phyloP scores from a whole-genome alignment of 2,329 filamentous ascomycete species.

The Rutstroemia sp. region DNA sequence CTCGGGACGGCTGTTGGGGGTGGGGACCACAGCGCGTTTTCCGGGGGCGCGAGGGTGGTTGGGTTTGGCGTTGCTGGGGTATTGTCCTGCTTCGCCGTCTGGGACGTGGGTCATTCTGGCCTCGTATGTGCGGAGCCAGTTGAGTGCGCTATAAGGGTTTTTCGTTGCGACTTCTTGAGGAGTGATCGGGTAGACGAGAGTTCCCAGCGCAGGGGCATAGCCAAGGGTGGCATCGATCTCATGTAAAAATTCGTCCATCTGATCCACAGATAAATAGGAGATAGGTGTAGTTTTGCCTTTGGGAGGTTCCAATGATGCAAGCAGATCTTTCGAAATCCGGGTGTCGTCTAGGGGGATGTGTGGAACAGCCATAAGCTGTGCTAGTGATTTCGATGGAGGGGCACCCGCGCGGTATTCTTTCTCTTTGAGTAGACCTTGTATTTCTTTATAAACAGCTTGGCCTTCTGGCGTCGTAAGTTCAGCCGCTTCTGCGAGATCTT shows the following conservation, averaged over 20 bases:
- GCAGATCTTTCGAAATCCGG: conserved; percentile 28
- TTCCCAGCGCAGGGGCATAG: conserved; percentile 23
- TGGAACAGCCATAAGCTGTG: conserved; percentile 22
- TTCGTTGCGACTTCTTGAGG: conserved; percentile 48
- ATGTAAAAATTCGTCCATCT: conserved; percentile 67
- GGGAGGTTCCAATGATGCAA: conserved; percentile 32
- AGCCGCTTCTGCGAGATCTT: conserved; percentile 20
- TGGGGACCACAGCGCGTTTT: conserved; percentile 28
- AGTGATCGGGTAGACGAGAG: conserved; percentile 31
- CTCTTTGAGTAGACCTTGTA: conserved; percentile 21
- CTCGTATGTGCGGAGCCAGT: conserved; percentile 83
- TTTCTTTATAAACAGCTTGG: conserved; percentile 23
- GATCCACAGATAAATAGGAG: conserved; percentile 59
- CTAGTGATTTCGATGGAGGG: conserved; percentile 25
- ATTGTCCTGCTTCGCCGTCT: conserved; percentile 32
- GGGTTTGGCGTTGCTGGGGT: conserved; percentile 36
- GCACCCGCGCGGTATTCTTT: conserved; percentile 12
- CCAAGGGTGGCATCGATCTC: conserved; percentile 40
- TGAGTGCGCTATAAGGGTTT: conserved; percentile 90
- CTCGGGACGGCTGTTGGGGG: conserved; percentile 25
- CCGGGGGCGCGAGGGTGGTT: conserved; percentile 30
- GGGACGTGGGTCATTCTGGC: conserved; percentile 73
- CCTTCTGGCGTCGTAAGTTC: conserved; percentile 21
- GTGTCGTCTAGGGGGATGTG: conserved; percentile 19
- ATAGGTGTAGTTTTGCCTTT: conserved; percentile 49